Base-by-base conservation (phyloP, 768 basidiomycete species). In the Tremella fuciformis region DNA sequence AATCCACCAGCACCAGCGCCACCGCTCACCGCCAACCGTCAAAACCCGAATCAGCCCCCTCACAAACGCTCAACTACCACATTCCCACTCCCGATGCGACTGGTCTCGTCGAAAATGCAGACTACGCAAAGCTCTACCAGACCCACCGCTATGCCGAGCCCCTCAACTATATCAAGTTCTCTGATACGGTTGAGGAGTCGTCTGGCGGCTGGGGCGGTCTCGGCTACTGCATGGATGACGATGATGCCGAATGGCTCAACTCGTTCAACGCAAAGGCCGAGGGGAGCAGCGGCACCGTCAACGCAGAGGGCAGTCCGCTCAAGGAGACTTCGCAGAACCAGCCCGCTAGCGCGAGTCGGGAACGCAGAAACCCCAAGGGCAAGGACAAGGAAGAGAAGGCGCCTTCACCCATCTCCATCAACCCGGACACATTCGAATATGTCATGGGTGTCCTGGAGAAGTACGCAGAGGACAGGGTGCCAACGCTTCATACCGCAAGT, bases 361-460 rank as follows among this genome's bases (percentile, higher is more conserved):
- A 63, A 24, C 78, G 79, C 53, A 79, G 83, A 44, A 66, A 66
- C 24, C 61, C 57, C 37, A 92, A 88, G 69, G 89, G 88, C 55
- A 91, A 89, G 75, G 89, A 89, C 55, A 86, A 87, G 0, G 89
- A 93, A 53, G 77, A 83, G 1, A 83, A 85, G 8, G 26, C 65
- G 19, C 66, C 62, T 19, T 57, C 63, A 15, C 59, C 70, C 67
- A 29, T 86, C n/a, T 77, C 81, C 54, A 87, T 98, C 58, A 81
- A 84, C 2, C 93, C 96, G 71, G 91, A 96, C 66, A 87, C 91
- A 67, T 94, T 98, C 62, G 96, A 99, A 76, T 82, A 92, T 62
- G 85, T 94, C 57, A 94, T 97, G 91, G 90, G 90, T 19, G 75
- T 98, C 49, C 86, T 94, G 68, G 96, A 99, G 80, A 88, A 87